Evolutionary conservation across 78 protist genomes (phyloP).

Genomic region (Diacronema lutheri): DNA sequence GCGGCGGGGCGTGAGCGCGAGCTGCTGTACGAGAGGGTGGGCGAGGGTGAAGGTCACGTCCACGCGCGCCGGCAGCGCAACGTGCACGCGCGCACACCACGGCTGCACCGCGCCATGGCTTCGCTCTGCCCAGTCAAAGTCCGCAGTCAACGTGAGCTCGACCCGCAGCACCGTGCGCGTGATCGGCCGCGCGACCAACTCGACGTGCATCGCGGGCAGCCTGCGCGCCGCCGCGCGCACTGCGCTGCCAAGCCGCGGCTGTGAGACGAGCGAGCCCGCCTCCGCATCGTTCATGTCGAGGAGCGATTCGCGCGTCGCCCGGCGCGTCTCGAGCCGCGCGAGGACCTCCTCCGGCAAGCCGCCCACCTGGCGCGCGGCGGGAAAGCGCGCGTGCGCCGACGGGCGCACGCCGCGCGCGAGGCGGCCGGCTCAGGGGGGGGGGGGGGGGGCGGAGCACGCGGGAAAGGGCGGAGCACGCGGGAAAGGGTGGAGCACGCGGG

Average conservation of each 20-base stretch:
- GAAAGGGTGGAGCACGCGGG: too few relatives aligned
- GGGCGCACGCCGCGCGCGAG: too few relatives aligned
- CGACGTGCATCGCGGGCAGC: conserved; percentile 78
- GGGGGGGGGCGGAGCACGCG: too few relatives aligned
- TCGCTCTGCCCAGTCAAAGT: conserved; percentile 30
- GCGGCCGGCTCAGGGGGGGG: too few relatives aligned
- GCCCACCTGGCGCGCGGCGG: too few relatives aligned
- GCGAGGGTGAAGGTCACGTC: too few relatives aligned
- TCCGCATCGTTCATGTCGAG: conserved; percentile 75
- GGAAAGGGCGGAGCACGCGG: too few relatives aligned
- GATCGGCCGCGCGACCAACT: conserved; percentile 77
- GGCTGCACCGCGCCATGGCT: conserved; percentile 58
- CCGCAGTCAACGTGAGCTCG: conserved; percentile 51
- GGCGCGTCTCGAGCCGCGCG: conserved; percentile 53
- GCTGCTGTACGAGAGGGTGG: too few relatives aligned
- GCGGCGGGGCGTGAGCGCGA: too few relatives aligned
- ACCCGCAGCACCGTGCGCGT: conserved; percentile 87
- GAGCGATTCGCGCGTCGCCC: conserved; percentile 50
- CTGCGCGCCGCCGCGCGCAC: conserved; percentile 40
- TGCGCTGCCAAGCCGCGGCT: conserved; percentile 39
- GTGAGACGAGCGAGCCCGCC: conserved; percentile 66
- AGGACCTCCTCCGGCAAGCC: conserved; percentile 30
- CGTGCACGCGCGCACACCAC: conserved; percentile 58
- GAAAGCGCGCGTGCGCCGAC: too few relatives aligned
- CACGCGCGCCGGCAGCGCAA: too few relatives aligned